phyloP scores from a whole-genome alignment of 371 early-diverging fungal species.

The Lichtheimia ramosa region DNA sequence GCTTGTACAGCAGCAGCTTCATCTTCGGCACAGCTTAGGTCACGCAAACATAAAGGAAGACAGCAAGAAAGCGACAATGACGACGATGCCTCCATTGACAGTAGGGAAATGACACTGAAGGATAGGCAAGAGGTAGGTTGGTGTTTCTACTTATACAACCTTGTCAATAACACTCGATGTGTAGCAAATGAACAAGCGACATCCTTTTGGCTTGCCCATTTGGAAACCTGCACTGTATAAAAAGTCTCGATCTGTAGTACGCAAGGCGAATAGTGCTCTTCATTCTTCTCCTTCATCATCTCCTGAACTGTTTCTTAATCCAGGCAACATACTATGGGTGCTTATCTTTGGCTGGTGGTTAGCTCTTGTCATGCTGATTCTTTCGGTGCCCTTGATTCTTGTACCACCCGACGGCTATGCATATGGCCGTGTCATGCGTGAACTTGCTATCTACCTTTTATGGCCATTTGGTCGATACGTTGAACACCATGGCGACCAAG shows the following conservation, averaged over 20 bases:
- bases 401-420: slow-evolving; percentile 54
- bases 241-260: slow-evolving; percentile 86
- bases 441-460: slow-evolving; percentile 75
- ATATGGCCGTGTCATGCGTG: slow-evolving; percentile 65
- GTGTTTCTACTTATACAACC: neutral
- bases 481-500: slow-evolving; percentile 39
- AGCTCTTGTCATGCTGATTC: slow-evolving; percentile 59
- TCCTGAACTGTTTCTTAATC: slow-evolving; percentile 65
- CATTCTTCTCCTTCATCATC: slow-evolving; percentile 77
- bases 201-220: slow-evolving; percentile 95
- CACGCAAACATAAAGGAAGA: too few species aligned
- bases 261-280: slow-evolving; percentile 78
- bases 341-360: slow-evolving; percentile 93
- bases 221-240: slow-evolving; percentile 98
- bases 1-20: too few species aligned
- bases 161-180: neutral
- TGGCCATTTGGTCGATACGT: slow-evolving; percentile 97
- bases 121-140: slow-evolving; percentile 63
- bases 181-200: slow-evolving; percentile 77
- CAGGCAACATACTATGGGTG: slow-evolving; percentile 87
- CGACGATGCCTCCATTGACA: slow-evolving; percentile 28
- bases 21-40: too few species aligned
- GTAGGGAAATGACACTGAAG: slow-evolving; percentile 61
- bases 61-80: slow-evolving; percentile 4
- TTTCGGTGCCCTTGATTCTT: slow-evolving; percentile 51